A percentile compares a stretch with the other conserved stretches of the same genome.
These are phyloP conservation scores for Areca catechu DNA, from an alignment of 176 grass and related monocot species.

Conservation along the genomic window DNA sequence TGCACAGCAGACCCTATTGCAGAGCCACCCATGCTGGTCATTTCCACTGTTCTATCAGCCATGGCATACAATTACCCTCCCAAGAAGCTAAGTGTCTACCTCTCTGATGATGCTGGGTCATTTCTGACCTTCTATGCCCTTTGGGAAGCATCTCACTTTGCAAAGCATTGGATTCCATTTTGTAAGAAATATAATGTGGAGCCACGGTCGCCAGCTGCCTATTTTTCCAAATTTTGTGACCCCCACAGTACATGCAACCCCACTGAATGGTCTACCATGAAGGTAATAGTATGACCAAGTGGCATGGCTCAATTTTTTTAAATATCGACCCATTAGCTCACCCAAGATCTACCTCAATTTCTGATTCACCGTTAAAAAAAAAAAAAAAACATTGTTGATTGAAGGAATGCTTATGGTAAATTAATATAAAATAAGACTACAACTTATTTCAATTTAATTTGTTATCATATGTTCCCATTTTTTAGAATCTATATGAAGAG, in stretches of 20 bases:
- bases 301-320: no score
- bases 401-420: no score
- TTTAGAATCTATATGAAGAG: slow-evolving; percentile 44
- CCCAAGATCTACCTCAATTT: no score
- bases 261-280: slow-evolving; percentile 38
- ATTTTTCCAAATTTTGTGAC: slow-evolving; percentile 28
- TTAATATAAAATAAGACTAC: no score
- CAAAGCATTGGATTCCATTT: slow-evolving; percentile 58
- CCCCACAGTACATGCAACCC: not conserved
- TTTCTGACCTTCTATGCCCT: slow-evolving; percentile 65
- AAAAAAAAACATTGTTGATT: no score
- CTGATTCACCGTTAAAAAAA: no score
- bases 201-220: slow-evolving; percentile 46
- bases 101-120: slow-evolving; percentile 66
- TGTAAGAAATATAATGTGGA: slow-evolving; percentile 51
- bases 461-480: not conserved
- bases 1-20: slow-evolving; percentile 50
- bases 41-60: slow-evolving; percentile 42
- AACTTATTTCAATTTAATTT: no score
- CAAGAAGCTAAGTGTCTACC: slow-evolving; percentile 53
- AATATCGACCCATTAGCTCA: no score
- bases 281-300: slow-evolving; percentile 5
- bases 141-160: slow-evolving; percentile 47
- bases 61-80: slow-evolving; percentile 67
- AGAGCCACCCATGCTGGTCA: slow-evolving; percentile 61